Conservation (phyloP, 164 flowering plant species). For the Euptelea pleiosperma region DNA sequence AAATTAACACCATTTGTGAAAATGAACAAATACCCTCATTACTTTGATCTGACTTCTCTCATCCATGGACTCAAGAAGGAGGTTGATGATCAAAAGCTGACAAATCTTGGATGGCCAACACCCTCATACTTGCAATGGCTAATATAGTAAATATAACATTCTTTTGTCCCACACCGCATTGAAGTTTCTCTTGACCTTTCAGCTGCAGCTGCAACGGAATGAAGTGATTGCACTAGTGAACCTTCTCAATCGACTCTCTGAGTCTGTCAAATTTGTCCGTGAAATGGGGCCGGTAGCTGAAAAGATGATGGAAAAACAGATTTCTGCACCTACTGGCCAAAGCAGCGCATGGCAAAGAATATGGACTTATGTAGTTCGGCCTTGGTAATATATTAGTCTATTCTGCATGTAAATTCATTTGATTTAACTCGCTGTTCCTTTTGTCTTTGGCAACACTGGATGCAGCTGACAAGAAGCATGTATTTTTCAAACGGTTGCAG, state of each 20-base stretch:
- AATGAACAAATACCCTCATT: too few species aligned
- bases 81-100: too few species aligned
- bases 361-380: conserved; percentile 18
- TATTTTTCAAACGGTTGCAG: too few species aligned
- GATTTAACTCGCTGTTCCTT: too few species aligned
- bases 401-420: too few species aligned
- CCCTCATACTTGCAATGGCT: too few species aligned
- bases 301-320: conserved; percentile 25
- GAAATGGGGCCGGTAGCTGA: conserved; percentile 61
- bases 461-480: too few species aligned
- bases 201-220: conserved; percentile 88
- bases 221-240: conserved; percentile 92
- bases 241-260: conserved; percentile 83
- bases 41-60: too few species aligned
- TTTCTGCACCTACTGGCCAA: conserved; percentile 17
- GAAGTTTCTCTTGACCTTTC: conserved; percentile 18
- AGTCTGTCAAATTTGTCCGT: conserved; percentile 66
- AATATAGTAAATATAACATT: background rate
- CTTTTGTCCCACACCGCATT: background rate
- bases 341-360: conserved; percentile 25
- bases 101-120: too few species aligned
- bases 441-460: too few species aligned
- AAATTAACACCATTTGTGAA: too few species aligned
- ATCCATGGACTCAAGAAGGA: too few species aligned
- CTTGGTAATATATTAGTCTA: conserved; percentile 12